Conservation (phyloP, 495 filamentous ascomycete genomes). For the Elaphomyces granulatus region DNA sequence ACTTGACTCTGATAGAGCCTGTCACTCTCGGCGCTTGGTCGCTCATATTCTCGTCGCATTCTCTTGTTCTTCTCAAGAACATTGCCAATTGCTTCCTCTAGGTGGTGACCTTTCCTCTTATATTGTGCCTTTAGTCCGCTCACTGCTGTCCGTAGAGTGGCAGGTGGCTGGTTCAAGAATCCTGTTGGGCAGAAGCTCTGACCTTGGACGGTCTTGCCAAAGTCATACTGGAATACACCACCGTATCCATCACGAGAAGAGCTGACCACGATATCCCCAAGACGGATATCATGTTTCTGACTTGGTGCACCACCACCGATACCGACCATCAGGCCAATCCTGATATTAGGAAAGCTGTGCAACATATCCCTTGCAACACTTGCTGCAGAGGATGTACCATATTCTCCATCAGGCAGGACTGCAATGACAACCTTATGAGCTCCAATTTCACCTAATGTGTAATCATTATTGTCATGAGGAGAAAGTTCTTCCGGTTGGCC, state of each 20-base stretch:
- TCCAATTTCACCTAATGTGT: constrained; percentile 28
- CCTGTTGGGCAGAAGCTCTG: constrained; percentile 10
- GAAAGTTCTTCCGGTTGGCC: constrained; percentile 10
- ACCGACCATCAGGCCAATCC: constrained; percentile 24
- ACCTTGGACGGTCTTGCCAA: constrained; percentile 14
- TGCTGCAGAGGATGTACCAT: constrained; percentile 25
- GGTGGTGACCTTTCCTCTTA: background rate
- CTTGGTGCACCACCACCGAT: constrained; percentile 21
- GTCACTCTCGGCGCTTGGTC: constrained; percentile 14
- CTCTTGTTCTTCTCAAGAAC: constrained; percentile 9
- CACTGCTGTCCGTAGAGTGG: constrained; percentile 5
- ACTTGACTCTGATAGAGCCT: constrained; percentile 11
- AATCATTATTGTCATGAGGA: constrained; percentile 21
- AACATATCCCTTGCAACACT: constrained; percentile 18
- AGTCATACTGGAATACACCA: constrained; percentile 28
- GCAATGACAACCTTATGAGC: constrained; percentile 31
- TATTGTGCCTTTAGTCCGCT: constrained; percentile 2
- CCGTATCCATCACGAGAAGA: constrained; percentile 9
- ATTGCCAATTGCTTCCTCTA: constrained; percentile 11
- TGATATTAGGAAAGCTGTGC: constrained; percentile 14
- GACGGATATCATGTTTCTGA: constrained; percentile 14
- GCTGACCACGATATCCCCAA: constrained; percentile 12
- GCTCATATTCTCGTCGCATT: constrained; percentile 10
- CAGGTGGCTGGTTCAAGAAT: constrained; percentile 11
- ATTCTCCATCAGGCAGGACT: constrained; percentile 22